Percentiles rank a stretch among this genome's conserved stretches.
phyloP scores from a whole-genome alignment of 176 grass and related monocot genomes.

The Musa schizocarpa region DNA sequence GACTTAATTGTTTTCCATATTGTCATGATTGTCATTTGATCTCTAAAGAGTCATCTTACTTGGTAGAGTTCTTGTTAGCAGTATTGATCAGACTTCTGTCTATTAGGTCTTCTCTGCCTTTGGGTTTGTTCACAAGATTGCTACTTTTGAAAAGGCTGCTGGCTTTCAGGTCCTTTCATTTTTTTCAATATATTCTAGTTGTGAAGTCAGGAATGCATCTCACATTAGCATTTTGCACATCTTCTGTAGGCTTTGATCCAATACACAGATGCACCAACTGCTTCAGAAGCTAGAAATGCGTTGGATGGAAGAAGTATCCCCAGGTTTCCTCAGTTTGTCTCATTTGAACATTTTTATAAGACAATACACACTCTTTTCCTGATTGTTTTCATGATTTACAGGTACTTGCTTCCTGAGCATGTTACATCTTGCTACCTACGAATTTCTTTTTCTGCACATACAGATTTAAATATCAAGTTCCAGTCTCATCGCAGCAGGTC shows the following conservation, averaged over 20 bases:
- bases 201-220: slow-evolving; percentile 6
- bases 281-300: slow-evolving; percentile 78
- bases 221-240: neutral
- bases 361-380: slow-evolving; percentile 5
- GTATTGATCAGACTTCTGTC: too few relatives aligned
- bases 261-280: slow-evolving; percentile 72
- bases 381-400: slow-evolving; percentile 26
- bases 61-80: neutral
- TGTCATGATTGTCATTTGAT: neutral
- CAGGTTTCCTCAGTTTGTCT: slow-evolving; percentile 36
- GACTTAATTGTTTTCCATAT: neutral
- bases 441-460: slow-evolving; percentile 84
- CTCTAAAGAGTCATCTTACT: neutral
- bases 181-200: slow-evolving; percentile 22
- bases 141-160: slow-evolving; percentile 92
- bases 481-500: slow-evolving; percentile 94
- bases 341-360: slow-evolving; percentile 12
- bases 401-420: slow-evolving; percentile 83
- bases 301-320: slow-evolving; percentile 97
- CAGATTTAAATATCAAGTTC: slow-evolving; percentile 94
- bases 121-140: slow-evolving; percentile 96
- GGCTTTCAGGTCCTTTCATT: slow-evolving; percentile 62
- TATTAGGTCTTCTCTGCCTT: slow-evolving; percentile 89
- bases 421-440: slow-evolving; percentile 54
- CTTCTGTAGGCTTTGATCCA: slow-evolving; percentile 66